A percentile compares a stretch with the other conserved stretches of the same genome.
phyloP scores from a whole-genome alignment of 2,329 filamentous ascomycete genomes.

The Leptoxyphium fumago region DNA sequence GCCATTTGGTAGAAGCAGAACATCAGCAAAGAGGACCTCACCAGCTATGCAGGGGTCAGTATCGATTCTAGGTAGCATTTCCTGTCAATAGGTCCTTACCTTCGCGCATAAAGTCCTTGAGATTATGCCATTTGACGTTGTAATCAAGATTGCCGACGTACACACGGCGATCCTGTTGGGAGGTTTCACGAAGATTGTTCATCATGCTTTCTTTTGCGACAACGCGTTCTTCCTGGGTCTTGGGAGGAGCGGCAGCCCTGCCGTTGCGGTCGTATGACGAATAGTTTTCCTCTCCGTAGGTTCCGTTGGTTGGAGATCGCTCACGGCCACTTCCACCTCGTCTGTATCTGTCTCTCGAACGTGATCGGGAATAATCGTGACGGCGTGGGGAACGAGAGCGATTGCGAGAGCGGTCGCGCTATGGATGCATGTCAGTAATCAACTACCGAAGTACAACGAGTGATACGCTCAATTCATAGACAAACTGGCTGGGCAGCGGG shows the following conservation, averaged over 20 bases:
- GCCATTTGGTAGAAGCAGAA: conserved; percentile 98
- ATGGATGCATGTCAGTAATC: not conserved
- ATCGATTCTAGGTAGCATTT: not conserved
- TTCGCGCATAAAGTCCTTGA: conserved; percentile 99
- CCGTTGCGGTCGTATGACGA: conserved; percentile 35
- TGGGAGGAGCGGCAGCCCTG: conserved; percentile 27
- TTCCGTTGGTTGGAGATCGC: conserved; percentile 63
- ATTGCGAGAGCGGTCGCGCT: conserved; percentile 24
- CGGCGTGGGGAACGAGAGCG: conserved; percentile 36
- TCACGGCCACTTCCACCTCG: conserved; percentile 26
- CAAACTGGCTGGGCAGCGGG: too few relatives aligned
- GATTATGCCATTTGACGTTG: conserved; percentile 99
- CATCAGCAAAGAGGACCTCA: conserved; percentile 98
- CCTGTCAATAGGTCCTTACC: conserved; percentile 43
- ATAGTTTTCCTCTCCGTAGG: conserved; percentile 14
- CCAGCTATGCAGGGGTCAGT: conserved; percentile 50
- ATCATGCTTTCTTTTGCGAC: conserved; percentile 90
- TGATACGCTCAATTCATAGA: too few relatives aligned
- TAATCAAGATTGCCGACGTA: conserved; percentile 98
- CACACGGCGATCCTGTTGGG: conserved; percentile 96
- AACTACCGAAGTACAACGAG: too few relatives aligned
- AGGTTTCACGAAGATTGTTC: conserved; percentile 81
- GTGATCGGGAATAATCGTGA: conserved; percentile 23
- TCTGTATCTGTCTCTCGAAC: conserved; percentile 62
- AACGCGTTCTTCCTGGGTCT: conserved; percentile 71